phyloP scores from a whole-genome alignment of 2,329 filamentous ascomycete genomes.

The Xylariaceae sp. region DNA sequence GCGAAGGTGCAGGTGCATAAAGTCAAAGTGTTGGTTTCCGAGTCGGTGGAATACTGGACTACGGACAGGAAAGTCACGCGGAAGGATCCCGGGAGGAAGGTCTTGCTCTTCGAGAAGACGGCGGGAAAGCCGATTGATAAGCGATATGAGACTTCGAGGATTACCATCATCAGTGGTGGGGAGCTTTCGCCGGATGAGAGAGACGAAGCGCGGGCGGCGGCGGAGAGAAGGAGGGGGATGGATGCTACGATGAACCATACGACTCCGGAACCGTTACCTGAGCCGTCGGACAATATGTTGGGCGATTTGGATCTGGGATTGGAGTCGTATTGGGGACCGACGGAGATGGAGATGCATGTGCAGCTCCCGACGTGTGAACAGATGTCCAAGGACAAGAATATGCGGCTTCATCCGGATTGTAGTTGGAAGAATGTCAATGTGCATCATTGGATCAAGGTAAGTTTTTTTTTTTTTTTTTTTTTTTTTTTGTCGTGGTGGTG shows the following conservation, averaged over 20 bases:
- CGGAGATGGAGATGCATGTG: constrained; percentile 91
- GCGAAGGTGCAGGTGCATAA: constrained; percentile 92
- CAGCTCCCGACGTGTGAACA: constrained; percentile 84
- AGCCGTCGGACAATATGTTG: constrained; percentile 63
- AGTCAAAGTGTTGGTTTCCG: constrained; percentile 85
- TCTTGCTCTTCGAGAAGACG: constrained; percentile 80
- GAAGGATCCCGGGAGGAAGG: constrained; percentile 76
- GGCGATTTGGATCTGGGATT: constrained; percentile 68
- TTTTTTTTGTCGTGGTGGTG: no score
- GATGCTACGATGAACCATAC: constrained; percentile 43
- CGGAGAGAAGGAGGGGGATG: constrained; percentile 47
- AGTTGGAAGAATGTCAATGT: constrained; percentile 93
- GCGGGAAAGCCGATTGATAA: constrained; percentile 71
- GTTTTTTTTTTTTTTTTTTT: background rate
- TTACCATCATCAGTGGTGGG: constrained; percentile 73
- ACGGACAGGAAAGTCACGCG: constrained; percentile 78
- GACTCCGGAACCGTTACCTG: constrained; percentile 41
- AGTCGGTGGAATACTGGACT: constrained; percentile 88
- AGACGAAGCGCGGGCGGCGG: constrained; percentile 42
- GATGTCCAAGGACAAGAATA: constrained; percentile 65
- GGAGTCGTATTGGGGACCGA: constrained; percentile 74
- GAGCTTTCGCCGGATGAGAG: constrained; percentile 56
- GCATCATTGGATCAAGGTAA: constrained; percentile 91
- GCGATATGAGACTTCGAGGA: constrained; percentile 67
- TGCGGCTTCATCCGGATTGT: constrained; percentile 77